Evolutionary conservation across 2,329 filamentous ascomycete species (phyloP).

Genomic region (Trichoderma citrinoviride): DNA sequence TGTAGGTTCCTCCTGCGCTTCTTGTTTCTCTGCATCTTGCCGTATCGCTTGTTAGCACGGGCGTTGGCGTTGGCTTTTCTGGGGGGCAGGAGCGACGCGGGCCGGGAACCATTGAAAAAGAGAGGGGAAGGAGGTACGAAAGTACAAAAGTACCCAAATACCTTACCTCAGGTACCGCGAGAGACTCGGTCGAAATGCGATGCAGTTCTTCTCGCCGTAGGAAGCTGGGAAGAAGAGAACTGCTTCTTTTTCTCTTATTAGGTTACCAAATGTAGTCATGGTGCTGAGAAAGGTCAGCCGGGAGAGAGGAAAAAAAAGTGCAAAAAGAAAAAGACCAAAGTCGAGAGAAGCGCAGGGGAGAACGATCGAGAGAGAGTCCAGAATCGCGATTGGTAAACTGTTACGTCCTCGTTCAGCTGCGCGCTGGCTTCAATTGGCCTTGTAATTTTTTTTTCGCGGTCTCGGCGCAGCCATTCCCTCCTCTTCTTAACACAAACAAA

Average conservation of each 20-base stretch:
- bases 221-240: neutral
- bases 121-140: neutral
- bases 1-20: too few relatives aligned
- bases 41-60: neutral
- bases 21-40: neutral
- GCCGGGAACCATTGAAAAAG: constrained; percentile 5
- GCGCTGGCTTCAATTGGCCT: constrained; percentile 9
- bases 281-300: neutral
- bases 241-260: too few relatives aligned
- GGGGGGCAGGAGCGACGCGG: neutral
- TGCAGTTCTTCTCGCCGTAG: too few relatives aligned
- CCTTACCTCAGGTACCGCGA: too few relatives aligned
- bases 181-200: too few relatives aligned
- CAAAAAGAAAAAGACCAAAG: neutral
- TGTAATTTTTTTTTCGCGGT: neutral
- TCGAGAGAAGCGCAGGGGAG: neutral
- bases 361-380: neutral
- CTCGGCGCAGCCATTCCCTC: neutral
- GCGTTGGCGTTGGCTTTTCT: neutral
- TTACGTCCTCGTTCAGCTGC: constrained; percentile 15
- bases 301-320: neutral
- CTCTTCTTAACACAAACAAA: constrained; percentile 2
- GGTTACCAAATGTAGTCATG: neutral
- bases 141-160: neutral
- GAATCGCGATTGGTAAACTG: constrained; percentile 6